phyloP scores from a whole-genome alignment of 2,329 filamentous ascomycete species.

The Aspergillus vadensis region DNA sequence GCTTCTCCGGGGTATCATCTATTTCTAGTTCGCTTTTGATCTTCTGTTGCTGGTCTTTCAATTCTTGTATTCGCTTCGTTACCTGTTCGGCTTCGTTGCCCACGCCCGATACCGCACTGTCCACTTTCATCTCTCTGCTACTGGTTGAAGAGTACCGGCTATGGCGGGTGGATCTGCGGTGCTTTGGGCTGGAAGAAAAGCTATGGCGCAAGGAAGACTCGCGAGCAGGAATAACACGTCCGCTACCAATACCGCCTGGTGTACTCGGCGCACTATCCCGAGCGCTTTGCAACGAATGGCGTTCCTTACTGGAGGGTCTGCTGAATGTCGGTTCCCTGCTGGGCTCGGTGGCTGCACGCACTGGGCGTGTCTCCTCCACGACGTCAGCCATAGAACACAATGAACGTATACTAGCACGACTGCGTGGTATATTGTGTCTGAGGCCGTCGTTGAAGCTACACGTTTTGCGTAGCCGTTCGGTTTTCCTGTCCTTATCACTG shows the following conservation, averaged over 20 bases:
- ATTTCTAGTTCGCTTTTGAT: constrained; percentile 53
- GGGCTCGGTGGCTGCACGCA: constrained; percentile 23
- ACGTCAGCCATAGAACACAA: constrained; percentile 47
- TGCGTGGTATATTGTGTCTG: constrained; percentile 38
- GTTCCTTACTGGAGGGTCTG: constrained; percentile 35
- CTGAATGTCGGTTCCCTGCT: constrained; percentile 21
- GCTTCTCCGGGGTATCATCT: constrained; percentile 36
- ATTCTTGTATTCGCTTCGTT: constrained; percentile 58
- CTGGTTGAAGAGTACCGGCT: constrained; percentile 42
- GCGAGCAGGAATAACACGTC: constrained; percentile 63
- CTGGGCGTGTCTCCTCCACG: constrained; percentile 38
- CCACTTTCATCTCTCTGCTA: constrained; percentile 43
- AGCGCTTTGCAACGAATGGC: constrained; percentile 36
- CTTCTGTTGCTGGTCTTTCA: constrained; percentile 59
- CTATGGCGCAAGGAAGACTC: constrained; percentile 67
- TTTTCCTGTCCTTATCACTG: constrained; percentile 37
- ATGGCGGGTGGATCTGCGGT: constrained; percentile 55
- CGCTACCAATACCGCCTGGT: constrained; percentile 46
- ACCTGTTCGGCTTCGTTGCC: constrained; percentile 57
- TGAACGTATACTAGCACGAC: constrained; percentile 42
- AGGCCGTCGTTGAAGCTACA: constrained; percentile 38
- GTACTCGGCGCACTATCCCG: constrained; percentile 31
- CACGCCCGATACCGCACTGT: constrained; percentile 41
- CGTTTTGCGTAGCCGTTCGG: constrained; percentile 38
- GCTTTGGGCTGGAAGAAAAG: constrained; percentile 54